These are phyloP conservation scores for Beverwykella pulmonaria DNA, from an alignment of 495 filamentous ascomycete species.

Conservation along the genomic window DNA sequence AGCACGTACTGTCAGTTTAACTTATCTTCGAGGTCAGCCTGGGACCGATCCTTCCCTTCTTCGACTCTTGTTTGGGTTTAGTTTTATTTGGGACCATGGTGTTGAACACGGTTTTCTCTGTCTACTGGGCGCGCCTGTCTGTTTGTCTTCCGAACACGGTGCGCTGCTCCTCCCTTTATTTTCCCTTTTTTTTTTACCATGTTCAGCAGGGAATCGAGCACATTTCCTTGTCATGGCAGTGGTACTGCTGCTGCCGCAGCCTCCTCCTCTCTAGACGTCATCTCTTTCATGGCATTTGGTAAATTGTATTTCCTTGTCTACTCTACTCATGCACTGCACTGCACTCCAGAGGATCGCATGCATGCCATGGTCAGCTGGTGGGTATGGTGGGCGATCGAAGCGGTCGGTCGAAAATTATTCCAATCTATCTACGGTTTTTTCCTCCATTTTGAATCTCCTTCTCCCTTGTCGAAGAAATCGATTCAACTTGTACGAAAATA, in stretches of 20 bases:
- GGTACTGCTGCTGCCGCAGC: not conserved
- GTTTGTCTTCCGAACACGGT: conserved; percentile 9
- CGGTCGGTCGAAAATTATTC: conserved; percentile 15
- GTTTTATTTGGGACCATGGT: conserved; percentile 35
- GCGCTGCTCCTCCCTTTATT: not conserved
- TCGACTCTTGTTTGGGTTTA: conserved; percentile 22
- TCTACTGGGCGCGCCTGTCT: conserved; percentile 18
- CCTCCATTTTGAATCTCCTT: not conserved
- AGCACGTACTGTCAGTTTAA: conserved; percentile 34
- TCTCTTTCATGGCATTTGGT: conserved; percentile 31
- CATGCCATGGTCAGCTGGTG: conserved; percentile 1
- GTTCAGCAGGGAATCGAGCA: conserved; percentile 12
- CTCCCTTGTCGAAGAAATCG: not conserved
- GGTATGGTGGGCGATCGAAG: not conserved
- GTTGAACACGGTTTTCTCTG: conserved; percentile 31
- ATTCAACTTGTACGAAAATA: conserved; percentile 24
- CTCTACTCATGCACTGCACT: not conserved
- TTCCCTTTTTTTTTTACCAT: conserved; percentile 5
- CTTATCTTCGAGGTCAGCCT: conserved; percentile 26
- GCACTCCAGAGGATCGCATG: conserved; percentile 7
- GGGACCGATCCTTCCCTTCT: conserved; percentile 33
- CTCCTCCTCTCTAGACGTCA: conserved; percentile 22
- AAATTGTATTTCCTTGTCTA: conserved; percentile 21
- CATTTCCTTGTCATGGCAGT: conserved; percentile 1
- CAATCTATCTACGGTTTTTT: conserved; percentile 5